Evolutionary conservation across 108 stramenopile species (phyloP).

Genomic region (Skeletonema potamos): DNA sequence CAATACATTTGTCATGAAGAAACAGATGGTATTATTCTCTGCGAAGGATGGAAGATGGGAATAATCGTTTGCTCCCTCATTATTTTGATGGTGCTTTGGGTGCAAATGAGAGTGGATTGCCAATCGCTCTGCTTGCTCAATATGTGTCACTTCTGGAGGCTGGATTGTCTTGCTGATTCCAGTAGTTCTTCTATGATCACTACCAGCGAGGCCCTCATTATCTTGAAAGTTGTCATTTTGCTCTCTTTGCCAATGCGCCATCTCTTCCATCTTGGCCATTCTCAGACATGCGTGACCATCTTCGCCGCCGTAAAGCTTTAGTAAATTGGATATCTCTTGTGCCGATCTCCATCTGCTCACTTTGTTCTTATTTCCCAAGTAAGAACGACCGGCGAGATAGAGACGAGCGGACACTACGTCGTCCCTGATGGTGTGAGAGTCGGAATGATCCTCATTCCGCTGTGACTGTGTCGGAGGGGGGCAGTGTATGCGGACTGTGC

Average conservation of each 20-base stretch:
- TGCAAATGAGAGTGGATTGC: slow-evolving; percentile 29
- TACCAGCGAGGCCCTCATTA: not conserved
- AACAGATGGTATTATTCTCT: slow-evolving; percentile 33
- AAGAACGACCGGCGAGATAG: slow-evolving; percentile 31
- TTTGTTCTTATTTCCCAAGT: slow-evolving; percentile 14
- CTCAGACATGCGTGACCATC: slow-evolving; percentile 28
- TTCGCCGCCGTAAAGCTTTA: slow-evolving; percentile 33
- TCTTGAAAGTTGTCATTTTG: not conserved
- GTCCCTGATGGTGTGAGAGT: slow-evolving; percentile 5
- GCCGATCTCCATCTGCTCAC: slow-evolving; percentile 27
- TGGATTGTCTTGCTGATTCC: not conserved
- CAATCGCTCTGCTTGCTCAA: slow-evolving; percentile 40
- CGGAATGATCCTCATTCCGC: not conserved
- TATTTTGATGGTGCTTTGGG: slow-evolving; percentile 10
- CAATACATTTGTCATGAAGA: slow-evolving; percentile 44
- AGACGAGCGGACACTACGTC: slow-evolving; percentile 26
- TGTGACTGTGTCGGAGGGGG: not conserved
- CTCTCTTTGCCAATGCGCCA: not conserved
- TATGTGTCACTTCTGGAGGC: slow-evolving; percentile 12
- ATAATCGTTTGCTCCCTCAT: slow-evolving; percentile 1
- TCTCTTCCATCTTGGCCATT: slow-evolving; percentile 28
- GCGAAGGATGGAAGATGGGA: slow-evolving; percentile 14
- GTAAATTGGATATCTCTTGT: slow-evolving; percentile 24
- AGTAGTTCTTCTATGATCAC: not conserved
- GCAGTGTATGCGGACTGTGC: slow-evolving; percentile 25